Conservation (phyloP, 495 filamentous ascomycete genomes). For the Penicillium silybi region DNA sequence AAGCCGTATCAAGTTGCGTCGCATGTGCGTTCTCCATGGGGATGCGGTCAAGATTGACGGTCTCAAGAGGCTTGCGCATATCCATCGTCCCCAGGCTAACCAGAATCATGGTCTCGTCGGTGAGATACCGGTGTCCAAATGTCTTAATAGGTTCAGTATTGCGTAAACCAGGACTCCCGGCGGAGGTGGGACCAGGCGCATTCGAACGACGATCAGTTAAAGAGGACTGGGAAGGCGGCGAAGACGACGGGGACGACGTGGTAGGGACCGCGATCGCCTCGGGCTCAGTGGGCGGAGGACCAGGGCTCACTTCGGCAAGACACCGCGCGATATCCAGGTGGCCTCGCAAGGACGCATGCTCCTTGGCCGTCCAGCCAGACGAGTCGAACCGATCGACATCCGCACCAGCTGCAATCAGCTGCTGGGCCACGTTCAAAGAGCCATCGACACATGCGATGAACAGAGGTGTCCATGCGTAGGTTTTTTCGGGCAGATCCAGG, state of each 20-base stretch:
- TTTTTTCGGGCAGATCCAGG: conserved; percentile 73
- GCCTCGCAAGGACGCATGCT: conserved; percentile 86
- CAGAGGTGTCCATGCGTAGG: conserved; percentile 89
- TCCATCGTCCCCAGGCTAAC: conserved; percentile 95
- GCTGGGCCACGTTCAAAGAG: conserved; percentile 65
- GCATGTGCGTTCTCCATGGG: conserved; percentile 82
- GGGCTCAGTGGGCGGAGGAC: conserved; percentile 31
- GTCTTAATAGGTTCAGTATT: conserved; percentile 77
- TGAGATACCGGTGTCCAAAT: conserved; percentile 94
- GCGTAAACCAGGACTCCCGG: conserved; percentile 33
- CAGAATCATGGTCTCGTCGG: conserved; percentile 79
- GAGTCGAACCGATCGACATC: conserved; percentile 69
- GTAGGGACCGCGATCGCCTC: conserved; percentile 33
- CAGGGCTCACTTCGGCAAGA: conserved; percentile 52
- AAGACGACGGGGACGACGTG: conserved; percentile 40
- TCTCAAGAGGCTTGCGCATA: conserved; percentile 70
- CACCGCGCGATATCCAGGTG: conserved; percentile 73
- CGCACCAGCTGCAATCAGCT: conserved; percentile 72
- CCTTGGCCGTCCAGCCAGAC: conserved; percentile 92
- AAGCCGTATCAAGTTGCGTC: conserved; percentile 87
- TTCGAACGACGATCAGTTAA: conserved; percentile 53
- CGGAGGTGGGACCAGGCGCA: conserved; percentile 25
- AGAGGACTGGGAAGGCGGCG: conserved; percentile 44
- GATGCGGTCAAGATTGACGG: conserved; percentile 86
- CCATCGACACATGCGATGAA: conserved; percentile 91